These are phyloP conservation scores for Persicaria maculosa DNA, from an alignment of 148 eudicot species.

Conservation along the genomic window DNA sequence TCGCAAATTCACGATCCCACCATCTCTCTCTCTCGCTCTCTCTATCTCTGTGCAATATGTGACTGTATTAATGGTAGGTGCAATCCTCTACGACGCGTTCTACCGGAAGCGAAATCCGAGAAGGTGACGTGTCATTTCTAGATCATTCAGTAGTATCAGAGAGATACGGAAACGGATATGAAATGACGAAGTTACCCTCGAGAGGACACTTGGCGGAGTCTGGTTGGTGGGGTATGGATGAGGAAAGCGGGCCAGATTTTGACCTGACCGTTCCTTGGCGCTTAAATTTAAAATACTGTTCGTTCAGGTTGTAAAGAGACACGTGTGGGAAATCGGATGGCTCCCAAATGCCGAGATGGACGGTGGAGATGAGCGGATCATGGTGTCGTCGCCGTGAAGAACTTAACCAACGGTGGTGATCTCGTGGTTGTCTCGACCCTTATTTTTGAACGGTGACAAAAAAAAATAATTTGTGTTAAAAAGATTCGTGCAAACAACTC, in stretches of 20 bases:
- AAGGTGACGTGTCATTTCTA: not conserved
- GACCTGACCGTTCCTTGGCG: not conserved
- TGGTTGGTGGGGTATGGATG: not conserved
- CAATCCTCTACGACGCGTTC: constrained; percentile 1
- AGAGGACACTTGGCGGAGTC: not conserved
- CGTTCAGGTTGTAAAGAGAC: not conserved
- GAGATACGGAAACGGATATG: not conserved
- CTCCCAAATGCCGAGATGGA: not conserved
- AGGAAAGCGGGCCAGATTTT: not conserved
- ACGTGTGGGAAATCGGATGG: not conserved
- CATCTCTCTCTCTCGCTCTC: too few relatives aligned
- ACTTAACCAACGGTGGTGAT: not conserved
- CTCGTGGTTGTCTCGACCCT: not conserved
- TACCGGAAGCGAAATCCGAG: not conserved
- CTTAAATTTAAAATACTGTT: constrained; percentile 4
- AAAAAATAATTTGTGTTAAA: too few relatives aligned
- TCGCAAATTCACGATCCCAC: too few relatives aligned
- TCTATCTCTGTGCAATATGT: not conserved
- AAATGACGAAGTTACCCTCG: not conserved
- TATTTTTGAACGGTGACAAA: too few relatives aligned
- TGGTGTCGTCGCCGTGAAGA: not conserved
- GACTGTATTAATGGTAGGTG: not conserved
- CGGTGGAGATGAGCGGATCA: constrained; percentile 6
- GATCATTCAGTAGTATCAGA: not conserved
- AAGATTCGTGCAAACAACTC: too few relatives aligned